Conservation (phyloP, 1,139 yeast species). For the Kluyveromyces sp. region DNA sequence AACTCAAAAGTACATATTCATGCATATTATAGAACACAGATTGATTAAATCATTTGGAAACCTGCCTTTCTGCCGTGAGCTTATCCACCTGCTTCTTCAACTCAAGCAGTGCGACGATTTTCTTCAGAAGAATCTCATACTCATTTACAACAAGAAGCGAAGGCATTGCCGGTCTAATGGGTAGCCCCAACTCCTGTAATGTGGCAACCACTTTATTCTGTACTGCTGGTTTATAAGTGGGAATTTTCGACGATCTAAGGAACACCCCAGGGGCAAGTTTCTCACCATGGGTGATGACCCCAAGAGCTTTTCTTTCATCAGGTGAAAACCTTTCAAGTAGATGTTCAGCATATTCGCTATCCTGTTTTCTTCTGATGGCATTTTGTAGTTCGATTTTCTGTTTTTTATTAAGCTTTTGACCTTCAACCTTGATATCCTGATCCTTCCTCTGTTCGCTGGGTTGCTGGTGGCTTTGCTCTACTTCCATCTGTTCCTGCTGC, state of each 20-base stretch:
- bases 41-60: not conserved
- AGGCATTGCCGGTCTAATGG: constrained; percentile 79
- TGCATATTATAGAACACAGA: not conserved
- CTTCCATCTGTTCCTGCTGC: constrained; percentile 25
- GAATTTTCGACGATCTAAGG: constrained; percentile 62
- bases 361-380: constrained; percentile 28
- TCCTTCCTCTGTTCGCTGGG: constrained; percentile 12
- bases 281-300: constrained; percentile 76
- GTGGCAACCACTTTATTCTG: constrained; percentile 70
- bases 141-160: constrained; percentile 72
- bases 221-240: constrained; percentile 59
- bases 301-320: constrained; percentile 81
- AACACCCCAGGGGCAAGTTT: constrained; percentile 57
- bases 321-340: constrained; percentile 51
- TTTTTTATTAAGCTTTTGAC: constrained; percentile 30
- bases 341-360: constrained; percentile 31
- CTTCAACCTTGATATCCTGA: constrained; percentile 18
- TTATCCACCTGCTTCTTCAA: constrained; percentile 84
- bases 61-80: constrained; percentile 66
- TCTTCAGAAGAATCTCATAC: constrained; percentile 69
- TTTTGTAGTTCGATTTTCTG: constrained; percentile 30
- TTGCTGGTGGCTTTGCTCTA: not conserved
- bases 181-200: constrained; percentile 71
- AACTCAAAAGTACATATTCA: too few relatives aligned
- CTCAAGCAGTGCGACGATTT: constrained; percentile 69